These are phyloP conservation scores for Martiniozyma asiatica DNA, from an alignment of 1,139 yeast genomes.

Conservation along the genomic window DNA sequence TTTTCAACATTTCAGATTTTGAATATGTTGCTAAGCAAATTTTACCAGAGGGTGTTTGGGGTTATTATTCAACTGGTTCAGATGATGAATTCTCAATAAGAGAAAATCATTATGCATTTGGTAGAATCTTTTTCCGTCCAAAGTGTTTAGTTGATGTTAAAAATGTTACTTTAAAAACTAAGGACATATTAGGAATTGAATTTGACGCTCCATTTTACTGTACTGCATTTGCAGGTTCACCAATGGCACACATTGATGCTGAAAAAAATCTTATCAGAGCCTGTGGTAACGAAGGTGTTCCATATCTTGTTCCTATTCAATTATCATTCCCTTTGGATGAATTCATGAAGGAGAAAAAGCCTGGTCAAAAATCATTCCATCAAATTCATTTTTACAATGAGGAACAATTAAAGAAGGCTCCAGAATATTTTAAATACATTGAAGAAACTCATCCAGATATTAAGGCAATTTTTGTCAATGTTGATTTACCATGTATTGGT, in stretches of 20 bases:
- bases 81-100: slow-evolving; percentile 27
- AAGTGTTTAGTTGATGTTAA: slow-evolving; percentile 31
- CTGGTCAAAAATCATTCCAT: slow-evolving; percentile 36
- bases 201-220: slow-evolving; percentile 46
- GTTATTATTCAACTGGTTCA: slow-evolving; percentile 27
- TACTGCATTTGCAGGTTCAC: slow-evolving; percentile 58
- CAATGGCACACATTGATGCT: slow-evolving; percentile 53
- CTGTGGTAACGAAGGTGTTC: slow-evolving; percentile 32
- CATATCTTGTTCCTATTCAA: slow-evolving; percentile 41
- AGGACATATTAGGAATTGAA: slow-evolving; percentile 29
- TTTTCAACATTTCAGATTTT: slow-evolving; percentile 26
- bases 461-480: slow-evolving; percentile 42
- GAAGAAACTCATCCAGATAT: slow-evolving; percentile 31
- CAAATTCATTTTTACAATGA: slow-evolving; percentile 37
- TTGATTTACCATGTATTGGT: slow-evolving; percentile 46
- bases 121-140: slow-evolving; percentile 32
- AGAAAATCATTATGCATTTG: slow-evolving; percentile 28
- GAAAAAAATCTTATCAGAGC: slow-evolving; percentile 38
- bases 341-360: slow-evolving; percentile 30
- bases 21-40: slow-evolving; percentile 25
- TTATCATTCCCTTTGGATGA: slow-evolving; percentile 38
- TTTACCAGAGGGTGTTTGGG: slow-evolving; percentile 24
- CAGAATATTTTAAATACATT: slow-evolving; percentile 20
- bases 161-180: slow-evolving; percentile 27
- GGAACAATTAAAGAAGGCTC: slow-evolving; percentile 25